Evolutionary conservation across 208 protist species (phyloP), one percentile per base, ranked within the genome.

Genomic region (Trypanosoma conorhini): DNA sequence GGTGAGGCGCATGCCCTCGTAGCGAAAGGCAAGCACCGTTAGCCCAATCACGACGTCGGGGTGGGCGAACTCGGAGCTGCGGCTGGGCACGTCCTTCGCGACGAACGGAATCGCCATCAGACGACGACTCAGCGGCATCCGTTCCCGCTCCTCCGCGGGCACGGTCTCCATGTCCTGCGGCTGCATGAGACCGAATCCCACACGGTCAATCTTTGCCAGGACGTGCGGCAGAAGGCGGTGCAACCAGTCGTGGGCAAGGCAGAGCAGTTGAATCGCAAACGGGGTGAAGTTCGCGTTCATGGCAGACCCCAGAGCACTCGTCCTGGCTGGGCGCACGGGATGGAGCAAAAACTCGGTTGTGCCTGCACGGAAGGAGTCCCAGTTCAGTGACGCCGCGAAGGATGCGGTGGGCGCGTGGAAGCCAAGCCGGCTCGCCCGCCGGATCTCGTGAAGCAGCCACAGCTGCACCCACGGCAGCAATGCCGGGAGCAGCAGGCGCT

Each of bases 31-130:
- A 13, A 98, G 79, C 21, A 97, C 79, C 12, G 96, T 98, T 5
- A 98, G 85, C 42, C 95, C 94, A 70, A 98, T 85, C 60, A 98
- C 90, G 17, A 98, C 94, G 66, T 98, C 96, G 17, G 96, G 96
- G 65, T 98, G 96, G 12, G 96, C 95, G 64, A 99, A 98, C 82
- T 98, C 97, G 60, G 87, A 96, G 54, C 89, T 92, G 48, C 83
- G 81, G 46, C 92, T 98, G 26, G 97, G 97, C 35, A 98, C 92
- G 58, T 99, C 97, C 83, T 99, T 99, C 57, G 96, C 96, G 50
- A 99, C 93, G 70, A 99, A 99, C 1, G 97, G 97, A 9, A 98
- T 83, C 3, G 96, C 96, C 72, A 94, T 93, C 70, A 97, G 70
- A 55, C 76, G 71, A 3, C 94, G 86, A 63, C 89, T 92, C 57